Base-by-base conservation (phyloP, 2,329 filamentous ascomycete species). In the Verruconis gallopava region DNA sequence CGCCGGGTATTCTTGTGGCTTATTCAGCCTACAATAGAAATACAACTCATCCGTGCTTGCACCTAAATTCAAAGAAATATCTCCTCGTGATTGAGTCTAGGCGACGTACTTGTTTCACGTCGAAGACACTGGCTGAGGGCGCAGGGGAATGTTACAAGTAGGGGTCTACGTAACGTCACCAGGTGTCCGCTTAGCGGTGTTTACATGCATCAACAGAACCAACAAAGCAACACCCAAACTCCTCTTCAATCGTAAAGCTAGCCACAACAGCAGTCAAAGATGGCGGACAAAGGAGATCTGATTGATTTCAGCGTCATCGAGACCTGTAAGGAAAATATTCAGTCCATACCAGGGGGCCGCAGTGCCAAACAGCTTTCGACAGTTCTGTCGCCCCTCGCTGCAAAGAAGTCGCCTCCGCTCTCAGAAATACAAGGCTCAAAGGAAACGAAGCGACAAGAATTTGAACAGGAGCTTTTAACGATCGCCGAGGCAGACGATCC, bases 261-360 rank as follows among this genome's bases (percentile, higher is more conserved):
- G 17, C 33, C 11, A 36, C 33, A 36, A 15, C 33, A 36, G 15
- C 9, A 6, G 9, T 9, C 33, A 6, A 19, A 21, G 13, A 66
- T 66, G 63, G 60, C 58, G 45, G 64, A 52, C 37, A 50, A 63
- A 43, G 61, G 64, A 45, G 67, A 70, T 50, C 56, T 69, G 18
- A 66, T 70, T 52, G 63, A 68, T 65, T 96, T 98, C 66, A 83
- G 93, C 53, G 75, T 95, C 48, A 95, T 98, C 63, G 91, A 98
- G 65, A 77, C 75, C 37, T 88, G 95, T 54, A 98, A 98, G 65
- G 91, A 98, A 66, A 98, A 98, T 63, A 95, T 98, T 44, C 88
- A 95, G 62, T 79, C 86, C 17, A 72, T 98, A 11, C 88, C 89
- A 13, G 82, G 85, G 48, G 91, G 80, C 22, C 71, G 91, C 49